Conservation (phyloP, 495 filamentous ascomycete genomes). For the Penicillium canescens region DNA sequence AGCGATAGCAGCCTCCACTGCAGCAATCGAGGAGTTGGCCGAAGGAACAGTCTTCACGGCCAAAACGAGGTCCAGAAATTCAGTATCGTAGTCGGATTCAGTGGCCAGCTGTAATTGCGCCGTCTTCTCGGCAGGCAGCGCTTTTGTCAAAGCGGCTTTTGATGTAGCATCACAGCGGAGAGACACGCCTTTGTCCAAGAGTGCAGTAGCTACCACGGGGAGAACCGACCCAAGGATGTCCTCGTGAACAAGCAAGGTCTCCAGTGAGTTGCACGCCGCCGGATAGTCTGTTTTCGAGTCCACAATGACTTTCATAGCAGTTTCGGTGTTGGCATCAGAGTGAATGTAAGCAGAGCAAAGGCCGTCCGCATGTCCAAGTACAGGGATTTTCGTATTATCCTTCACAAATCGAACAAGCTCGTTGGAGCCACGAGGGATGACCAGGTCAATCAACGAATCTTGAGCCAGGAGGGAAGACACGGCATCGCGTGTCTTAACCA, state of each 20-base stretch:
- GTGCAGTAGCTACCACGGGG: conserved; percentile 66
- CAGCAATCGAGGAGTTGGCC: conserved; percentile 20
- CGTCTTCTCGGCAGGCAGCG: conserved; percentile 33
- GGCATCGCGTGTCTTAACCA: conserved; percentile 87
- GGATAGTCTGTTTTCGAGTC: conserved; percentile 94
- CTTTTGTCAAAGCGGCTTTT: conserved; percentile 56
- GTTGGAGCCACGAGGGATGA: conserved; percentile 91
- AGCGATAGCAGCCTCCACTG: conserved; percentile 67
- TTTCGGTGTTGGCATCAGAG: conserved; percentile 67
- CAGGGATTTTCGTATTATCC: conserved; percentile 86
- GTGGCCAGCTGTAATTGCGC: conserved; percentile 61
- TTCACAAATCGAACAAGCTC: conserved; percentile 92
- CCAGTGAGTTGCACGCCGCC: conserved; percentile 92
- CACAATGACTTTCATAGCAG: conserved; percentile 75
- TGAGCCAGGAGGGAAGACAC: conserved; percentile 81
- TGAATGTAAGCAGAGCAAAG: conserved; percentile 90
- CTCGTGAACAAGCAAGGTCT: conserved; percentile 85
- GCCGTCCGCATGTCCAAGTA: conserved; percentile 95
- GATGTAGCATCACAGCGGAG: conserved; percentile 78
- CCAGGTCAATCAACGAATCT: conserved; percentile 87
- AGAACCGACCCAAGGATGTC: conserved; percentile 66
- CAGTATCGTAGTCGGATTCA: conserved; percentile 76
- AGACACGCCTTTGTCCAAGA: conserved; percentile 74
- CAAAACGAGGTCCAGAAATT: conserved; percentile 83
- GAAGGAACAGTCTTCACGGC: conserved; percentile 77